These are phyloP conservation scores for Ophiostoma fasciatum DNA, from an alignment of 2,329 filamentous ascomycete genomes.

Conservation along the genomic window DNA sequence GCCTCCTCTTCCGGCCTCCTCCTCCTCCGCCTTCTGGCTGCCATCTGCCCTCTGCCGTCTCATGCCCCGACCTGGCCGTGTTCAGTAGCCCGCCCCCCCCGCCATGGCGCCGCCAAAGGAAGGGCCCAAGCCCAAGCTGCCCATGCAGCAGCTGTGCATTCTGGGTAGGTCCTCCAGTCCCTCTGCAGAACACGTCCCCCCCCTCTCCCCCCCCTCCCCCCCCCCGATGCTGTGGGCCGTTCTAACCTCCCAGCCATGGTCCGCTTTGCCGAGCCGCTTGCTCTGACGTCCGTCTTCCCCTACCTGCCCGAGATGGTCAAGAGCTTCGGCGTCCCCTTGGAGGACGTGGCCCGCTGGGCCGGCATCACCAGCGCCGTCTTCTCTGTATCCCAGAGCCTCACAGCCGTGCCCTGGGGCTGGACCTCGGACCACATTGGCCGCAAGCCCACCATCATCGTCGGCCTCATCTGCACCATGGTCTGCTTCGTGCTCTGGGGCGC, in stretches of 20 bases:
- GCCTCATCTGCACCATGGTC: slow-evolving; percentile 64
- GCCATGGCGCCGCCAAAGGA: slow-evolving; percentile 13
- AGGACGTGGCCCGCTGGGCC: slow-evolving; percentile 69
- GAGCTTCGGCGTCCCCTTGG: slow-evolving; percentile 55
- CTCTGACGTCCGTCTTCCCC: slow-evolving; percentile 58
- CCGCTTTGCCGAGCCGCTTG: slow-evolving; percentile 61
- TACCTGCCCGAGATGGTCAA: slow-evolving; percentile 69
- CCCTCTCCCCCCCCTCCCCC: neutral
- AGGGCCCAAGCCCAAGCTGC: slow-evolving; percentile 47
- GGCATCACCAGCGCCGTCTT: slow-evolving; percentile 59
- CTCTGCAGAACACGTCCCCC: neutral
- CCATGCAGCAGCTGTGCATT: slow-evolving; percentile 62
- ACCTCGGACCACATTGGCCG: slow-evolving; percentile 67
- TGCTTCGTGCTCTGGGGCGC: slow-evolving; percentile 74
- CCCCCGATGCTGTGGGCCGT: neutral
- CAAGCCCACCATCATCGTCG: slow-evolving; percentile 65
- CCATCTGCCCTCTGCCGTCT: neutral
- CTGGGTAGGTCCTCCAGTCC: slow-evolving; percentile 50
- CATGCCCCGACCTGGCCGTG: neutral
- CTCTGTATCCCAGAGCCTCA: slow-evolving; percentile 55
- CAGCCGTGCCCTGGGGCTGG: slow-evolving; percentile 61
- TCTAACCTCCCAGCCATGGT: slow-evolving; percentile 57
- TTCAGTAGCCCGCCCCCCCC: neutral
- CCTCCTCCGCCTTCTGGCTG: too few species aligned
- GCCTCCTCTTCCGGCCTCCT: too few species aligned